These are phyloP conservation scores for Mallotus nudiflorus DNA, from an alignment of 345 rosid genomes.

Conservation along the genomic window DNA sequence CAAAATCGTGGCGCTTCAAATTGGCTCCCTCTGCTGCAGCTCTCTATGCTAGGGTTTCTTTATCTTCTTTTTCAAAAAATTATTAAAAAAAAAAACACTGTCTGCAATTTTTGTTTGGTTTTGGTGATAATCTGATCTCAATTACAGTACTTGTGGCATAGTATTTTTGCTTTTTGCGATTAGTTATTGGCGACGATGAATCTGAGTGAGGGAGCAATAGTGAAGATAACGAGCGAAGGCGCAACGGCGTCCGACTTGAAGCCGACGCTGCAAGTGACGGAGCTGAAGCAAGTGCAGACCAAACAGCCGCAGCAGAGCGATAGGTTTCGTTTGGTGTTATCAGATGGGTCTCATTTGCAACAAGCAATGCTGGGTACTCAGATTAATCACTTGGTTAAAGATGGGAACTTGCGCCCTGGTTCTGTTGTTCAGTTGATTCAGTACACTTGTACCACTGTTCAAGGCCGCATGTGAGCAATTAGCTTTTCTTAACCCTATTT, in stretches of 20 bases:
- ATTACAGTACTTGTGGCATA: too few species aligned
- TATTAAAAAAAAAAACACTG: too few species aligned
- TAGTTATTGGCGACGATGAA: conserved; percentile 28
- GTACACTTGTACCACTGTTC: conserved; percentile 60
- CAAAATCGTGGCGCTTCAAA: too few species aligned
- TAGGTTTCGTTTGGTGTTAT: conserved; percentile 53
- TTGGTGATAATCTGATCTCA: too few species aligned
- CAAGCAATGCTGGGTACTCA: conserved; percentile 77
- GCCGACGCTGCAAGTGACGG: conserved; percentile 73
- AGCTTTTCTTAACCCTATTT: not conserved
- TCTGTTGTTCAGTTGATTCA: conserved; percentile 55
- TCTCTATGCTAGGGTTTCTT: too few species aligned
- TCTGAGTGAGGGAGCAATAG: conserved; percentile 64
- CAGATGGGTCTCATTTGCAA: conserved; percentile 59
- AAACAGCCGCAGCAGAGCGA: conserved; percentile 46
- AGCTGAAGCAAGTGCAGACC: conserved; percentile 57
- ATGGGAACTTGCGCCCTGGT: conserved; percentile 55
- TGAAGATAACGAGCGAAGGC: conserved; percentile 48
- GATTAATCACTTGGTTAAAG: conserved; percentile 49
- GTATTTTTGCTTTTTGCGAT: too few species aligned
- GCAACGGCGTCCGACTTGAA: conserved; percentile 47
- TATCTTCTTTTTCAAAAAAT: too few species aligned
- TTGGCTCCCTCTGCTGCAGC: too few species aligned
- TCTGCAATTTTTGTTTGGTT: too few species aligned
- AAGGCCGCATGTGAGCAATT: conserved; percentile 63